Evolutionary conservation across 2,329 filamentous ascomycete species (phyloP), one percentile per base, ranked within the genome.

Genomic region (Diaporthe eres): DNA sequence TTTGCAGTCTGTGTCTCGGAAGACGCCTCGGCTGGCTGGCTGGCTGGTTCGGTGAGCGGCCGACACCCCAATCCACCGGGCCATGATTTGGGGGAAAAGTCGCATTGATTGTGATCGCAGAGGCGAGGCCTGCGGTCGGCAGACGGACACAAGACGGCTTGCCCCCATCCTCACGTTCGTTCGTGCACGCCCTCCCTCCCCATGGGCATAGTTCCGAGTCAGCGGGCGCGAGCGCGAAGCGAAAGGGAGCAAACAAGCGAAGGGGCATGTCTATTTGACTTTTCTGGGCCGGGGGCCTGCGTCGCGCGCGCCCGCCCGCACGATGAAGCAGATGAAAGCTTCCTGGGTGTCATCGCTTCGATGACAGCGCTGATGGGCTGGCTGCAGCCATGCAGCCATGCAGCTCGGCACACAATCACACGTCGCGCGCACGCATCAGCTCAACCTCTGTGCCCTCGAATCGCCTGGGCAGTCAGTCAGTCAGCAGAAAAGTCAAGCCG

Each of bases 361-460:
- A n/a, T 55, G 49, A 55, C 65, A 70, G 65, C 63, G 13, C 31
- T 49, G 42, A 9, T n/a, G 44, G 28, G 28, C 28, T 55, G 25
- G 12, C 49, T 31, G 61, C 61, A 65, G 49, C 49, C 49, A n/a
- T 47, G 37, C 37, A 39, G 37, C 37, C 37, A 39, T 31, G 37
- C 58, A n/a, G 19, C 42, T 68, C 63, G 47, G 63, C 63, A 68
- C 63, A 19, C 44, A 53, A 37, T 68, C 63, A 68, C 63, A 68
- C 63, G 28, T 6, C 5, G 25, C 60, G 31, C 25, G 31, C 31
- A 49, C 47, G 42, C 31, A 55, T 70, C 34, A 70, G 65, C 65
- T 70, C 65, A 42, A 42, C 47, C 49, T 70, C 47, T 55, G 65
- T 70, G 65, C 65, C 65, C 65, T 65, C 65, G n/a, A 55, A 55